These are phyloP conservation scores for Alternaria viburni DNA, from an alignment of 2,329 filamentous ascomycete genomes.

Conservation along the genomic window DNA sequence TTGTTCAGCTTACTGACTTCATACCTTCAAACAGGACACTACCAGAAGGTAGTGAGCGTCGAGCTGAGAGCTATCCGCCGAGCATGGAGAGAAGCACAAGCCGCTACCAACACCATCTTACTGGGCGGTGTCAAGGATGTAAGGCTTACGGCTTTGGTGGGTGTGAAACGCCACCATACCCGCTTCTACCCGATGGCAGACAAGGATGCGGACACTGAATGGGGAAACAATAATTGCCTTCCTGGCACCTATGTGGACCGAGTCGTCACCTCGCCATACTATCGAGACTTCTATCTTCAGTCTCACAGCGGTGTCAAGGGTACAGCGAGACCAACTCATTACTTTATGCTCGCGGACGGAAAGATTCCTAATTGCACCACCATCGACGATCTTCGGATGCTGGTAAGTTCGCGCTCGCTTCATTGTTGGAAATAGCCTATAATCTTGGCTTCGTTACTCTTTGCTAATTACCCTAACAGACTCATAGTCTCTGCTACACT, in stretches of 20 bases:
- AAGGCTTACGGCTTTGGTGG: not conserved
- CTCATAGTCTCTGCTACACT: not conserved
- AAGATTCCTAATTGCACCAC: not conserved
- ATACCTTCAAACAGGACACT: not conserved
- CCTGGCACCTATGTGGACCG: not conserved
- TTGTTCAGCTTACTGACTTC: not conserved
- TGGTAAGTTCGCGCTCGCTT: not conserved
- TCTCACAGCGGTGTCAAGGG: no score
- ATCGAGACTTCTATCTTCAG: no score
- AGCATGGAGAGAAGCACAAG: not conserved
- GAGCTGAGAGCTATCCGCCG: not conserved
- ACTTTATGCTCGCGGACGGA: not conserved
- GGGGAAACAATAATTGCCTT: not conserved
- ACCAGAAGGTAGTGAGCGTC: not conserved
- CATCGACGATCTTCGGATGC: not conserved
- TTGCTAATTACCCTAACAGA: not conserved
- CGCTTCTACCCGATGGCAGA: not conserved
- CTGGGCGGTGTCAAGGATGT: not conserved
- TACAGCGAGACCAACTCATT: not conserved
- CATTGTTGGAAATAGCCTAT: not conserved
- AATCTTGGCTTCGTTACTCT: not conserved
- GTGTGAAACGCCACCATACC: not conserved
- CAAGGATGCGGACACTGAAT: not conserved
- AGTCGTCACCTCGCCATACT: not conserved
- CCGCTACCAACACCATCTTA: not conserved